Percentiles rank a stretch among this genome's conserved stretches.
These are phyloP conservation scores for Fusarium sarcochroum DNA, from an alignment of 2,329 filamentous ascomycete genomes.

Conservation along the genomic window DNA sequence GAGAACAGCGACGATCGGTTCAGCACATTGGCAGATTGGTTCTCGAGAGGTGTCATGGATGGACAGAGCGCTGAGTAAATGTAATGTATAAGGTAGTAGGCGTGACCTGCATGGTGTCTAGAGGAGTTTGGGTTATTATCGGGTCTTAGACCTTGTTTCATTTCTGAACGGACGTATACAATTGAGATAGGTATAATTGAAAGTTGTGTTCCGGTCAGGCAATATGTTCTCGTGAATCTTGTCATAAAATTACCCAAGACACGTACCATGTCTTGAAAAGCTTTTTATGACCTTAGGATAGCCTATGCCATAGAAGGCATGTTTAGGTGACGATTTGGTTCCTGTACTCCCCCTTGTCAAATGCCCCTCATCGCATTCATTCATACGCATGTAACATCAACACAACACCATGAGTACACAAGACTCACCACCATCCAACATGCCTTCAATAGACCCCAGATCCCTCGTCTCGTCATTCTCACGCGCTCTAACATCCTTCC, in stretches of 20 bases:
- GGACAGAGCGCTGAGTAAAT: conserved; percentile 54
- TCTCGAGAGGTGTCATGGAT: conserved; percentile 91
- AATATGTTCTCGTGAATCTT: too few species aligned
- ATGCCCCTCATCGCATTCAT: conserved; percentile 33
- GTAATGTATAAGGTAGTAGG: conserved; percentile 1
- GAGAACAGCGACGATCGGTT: conserved; percentile 85
- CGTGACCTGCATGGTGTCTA: conserved; percentile 29
- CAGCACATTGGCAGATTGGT: conserved; percentile 93
- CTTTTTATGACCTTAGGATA: too few species aligned
- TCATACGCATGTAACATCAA: conserved; percentile 1
- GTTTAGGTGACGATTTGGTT: too few species aligned
- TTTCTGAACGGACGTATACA: background rate
- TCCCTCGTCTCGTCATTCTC: conserved; percentile 59
- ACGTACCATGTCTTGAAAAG: too few species aligned
- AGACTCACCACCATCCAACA: conserved; percentile 10
- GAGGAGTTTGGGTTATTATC: conserved; percentile 40
- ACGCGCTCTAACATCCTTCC: conserved; percentile 61
- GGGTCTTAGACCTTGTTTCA: conserved; percentile 2
- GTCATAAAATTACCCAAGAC: too few species aligned
- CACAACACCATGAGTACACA: conserved; percentile 20
- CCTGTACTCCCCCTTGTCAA: background rate
- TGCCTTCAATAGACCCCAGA: conserved; percentile 44
- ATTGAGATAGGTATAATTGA: conserved; percentile 6
- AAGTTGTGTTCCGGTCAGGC: background rate
- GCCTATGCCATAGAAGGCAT: too few species aligned